Conservation (phyloP, 2,329 filamentous ascomycete species). For the Davidsoniella virescens region DNA sequence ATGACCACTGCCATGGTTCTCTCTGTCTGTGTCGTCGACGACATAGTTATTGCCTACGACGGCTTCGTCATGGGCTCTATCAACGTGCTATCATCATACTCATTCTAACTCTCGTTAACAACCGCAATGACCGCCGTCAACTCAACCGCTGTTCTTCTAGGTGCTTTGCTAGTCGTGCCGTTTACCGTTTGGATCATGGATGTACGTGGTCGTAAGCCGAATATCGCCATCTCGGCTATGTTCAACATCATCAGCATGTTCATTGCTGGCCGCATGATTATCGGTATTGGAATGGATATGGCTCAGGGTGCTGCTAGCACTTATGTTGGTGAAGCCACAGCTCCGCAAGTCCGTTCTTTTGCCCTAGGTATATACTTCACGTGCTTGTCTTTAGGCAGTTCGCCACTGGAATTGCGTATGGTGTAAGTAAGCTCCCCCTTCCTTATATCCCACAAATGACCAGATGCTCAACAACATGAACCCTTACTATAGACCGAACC, state of each 20-base stretch:
- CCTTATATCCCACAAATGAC: no score
- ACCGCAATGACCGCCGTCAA: slow-evolving; percentile 36
- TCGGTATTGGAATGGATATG: slow-evolving; percentile 29
- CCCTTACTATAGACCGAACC: no score
- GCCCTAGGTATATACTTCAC: slow-evolving; percentile 17
- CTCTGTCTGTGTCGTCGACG: slow-evolving; percentile 18
- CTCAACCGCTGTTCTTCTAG: slow-evolving; percentile 38
- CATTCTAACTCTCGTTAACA: slow-evolving; percentile 38
- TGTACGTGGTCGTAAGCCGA: slow-evolving; percentile 25
- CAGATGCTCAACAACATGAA: no score
- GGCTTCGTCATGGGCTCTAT: slow-evolving; percentile 39
- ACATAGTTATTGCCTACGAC: slow-evolving; percentile 24
- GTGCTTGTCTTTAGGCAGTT: no score
- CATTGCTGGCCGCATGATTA: slow-evolving; percentile 28
- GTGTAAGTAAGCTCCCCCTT: no score
- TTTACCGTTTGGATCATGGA: slow-evolving; percentile 27
- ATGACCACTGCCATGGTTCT: not conserved
- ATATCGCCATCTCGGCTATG: slow-evolving; percentile 35
- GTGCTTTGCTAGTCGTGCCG: slow-evolving; percentile 28
- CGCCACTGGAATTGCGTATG: no score
- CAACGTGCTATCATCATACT: slow-evolving; percentile 40
- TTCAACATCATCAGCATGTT: slow-evolving; percentile 43
- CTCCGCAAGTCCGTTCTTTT: slow-evolving; percentile 17
- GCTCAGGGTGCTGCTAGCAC: slow-evolving; percentile 28
- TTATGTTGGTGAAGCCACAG: slow-evolving; percentile 33